Evolutionary conservation across 257 asterid genomes (phyloP).

Genomic region (Plectranthus barbatus): DNA sequence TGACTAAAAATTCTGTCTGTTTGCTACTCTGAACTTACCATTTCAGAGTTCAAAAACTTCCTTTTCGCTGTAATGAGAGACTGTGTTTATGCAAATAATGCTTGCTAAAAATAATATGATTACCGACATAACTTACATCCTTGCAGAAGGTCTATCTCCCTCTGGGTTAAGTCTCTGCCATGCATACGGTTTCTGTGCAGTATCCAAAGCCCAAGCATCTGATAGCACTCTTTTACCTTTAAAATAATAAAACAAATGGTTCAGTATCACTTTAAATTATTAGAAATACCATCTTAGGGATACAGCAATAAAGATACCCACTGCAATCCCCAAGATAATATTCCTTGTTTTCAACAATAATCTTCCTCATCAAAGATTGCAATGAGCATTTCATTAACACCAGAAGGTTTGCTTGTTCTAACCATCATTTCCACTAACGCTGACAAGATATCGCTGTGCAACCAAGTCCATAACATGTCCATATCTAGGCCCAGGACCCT

Average conservation of each 20-base stretch:
- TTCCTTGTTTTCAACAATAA: background rate
- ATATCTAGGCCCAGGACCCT: slow-evolving; percentile 96
- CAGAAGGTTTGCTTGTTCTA: slow-evolving; percentile 19
- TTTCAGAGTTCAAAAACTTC: background rate
- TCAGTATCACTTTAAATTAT: background rate
- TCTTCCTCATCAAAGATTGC: background rate
- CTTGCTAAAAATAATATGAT: background rate
- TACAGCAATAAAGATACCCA: background rate
- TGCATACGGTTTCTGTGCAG: slow-evolving; percentile 94
- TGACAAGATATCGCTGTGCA: slow-evolving; percentile 88
- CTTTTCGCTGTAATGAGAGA: background rate
- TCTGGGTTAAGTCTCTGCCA: slow-evolving; percentile 97
- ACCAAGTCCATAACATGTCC: slow-evolving; percentile 99
- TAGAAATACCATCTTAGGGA: background rate
- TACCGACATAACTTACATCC: slow-evolving; percentile 63
- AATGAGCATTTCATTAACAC: background rate
- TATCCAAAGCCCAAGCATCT: slow-evolving; percentile 98
- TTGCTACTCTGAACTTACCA: too few species aligned
- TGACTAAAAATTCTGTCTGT: background rate
- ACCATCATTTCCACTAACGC: slow-evolving; percentile 96
- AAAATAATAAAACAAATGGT: slow-evolving; percentile 12
- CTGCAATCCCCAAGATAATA: background rate
- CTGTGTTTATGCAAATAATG: background rate
- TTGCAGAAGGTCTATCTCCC: slow-evolving; percentile 91
- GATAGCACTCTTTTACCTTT: slow-evolving; percentile 89